Conservation (phyloP, 2,329 filamentous ascomycete species). For the Aspergillus sp. region DNA sequence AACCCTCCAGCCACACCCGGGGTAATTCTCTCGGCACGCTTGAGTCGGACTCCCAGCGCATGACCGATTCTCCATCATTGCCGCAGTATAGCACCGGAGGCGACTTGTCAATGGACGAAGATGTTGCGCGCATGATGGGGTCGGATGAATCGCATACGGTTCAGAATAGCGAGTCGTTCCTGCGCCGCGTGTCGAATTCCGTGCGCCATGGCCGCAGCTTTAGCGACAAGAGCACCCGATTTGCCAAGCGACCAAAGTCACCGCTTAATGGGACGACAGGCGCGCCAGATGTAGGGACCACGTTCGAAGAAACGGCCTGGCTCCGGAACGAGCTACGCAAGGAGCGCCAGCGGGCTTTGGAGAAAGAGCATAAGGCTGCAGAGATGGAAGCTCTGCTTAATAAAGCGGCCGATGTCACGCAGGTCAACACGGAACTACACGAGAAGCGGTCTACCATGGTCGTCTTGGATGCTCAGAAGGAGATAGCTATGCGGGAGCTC, state of each 20-base stretch:
- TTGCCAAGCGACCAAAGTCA: slow-evolving; percentile 60
- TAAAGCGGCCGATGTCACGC: slow-evolving; percentile 54
- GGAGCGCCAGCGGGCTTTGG: slow-evolving; percentile 74
- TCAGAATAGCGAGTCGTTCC: slow-evolving; percentile 60
- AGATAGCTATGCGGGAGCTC: slow-evolving; percentile 88
- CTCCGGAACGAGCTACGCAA: slow-evolving; percentile 64
- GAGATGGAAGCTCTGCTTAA: slow-evolving; percentile 60
- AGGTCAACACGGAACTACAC: slow-evolving; percentile 74
- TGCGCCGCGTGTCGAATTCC: slow-evolving; percentile 84
- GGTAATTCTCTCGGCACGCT: slow-evolving; percentile 43
- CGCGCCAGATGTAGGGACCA: slow-evolving; percentile 60
- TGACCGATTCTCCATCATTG: slow-evolving; percentile 53
- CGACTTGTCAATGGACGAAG: slow-evolving; percentile 90
- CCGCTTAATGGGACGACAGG: slow-evolving; percentile 46
- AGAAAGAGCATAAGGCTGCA: slow-evolving; percentile 76
- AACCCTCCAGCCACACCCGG: slow-evolving; percentile 18
- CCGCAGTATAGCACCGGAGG: slow-evolving; percentile 67
- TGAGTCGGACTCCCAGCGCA: slow-evolving; percentile 26
- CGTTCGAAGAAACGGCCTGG: slow-evolving; percentile 59
- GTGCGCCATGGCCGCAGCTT: slow-evolving; percentile 86
- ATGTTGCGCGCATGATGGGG: slow-evolving; percentile 80
- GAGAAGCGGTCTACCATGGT: slow-evolving; percentile 96
- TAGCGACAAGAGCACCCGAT: slow-evolving; percentile 56
- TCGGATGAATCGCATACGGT: slow-evolving; percentile 50
- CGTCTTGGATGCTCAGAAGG: slow-evolving; percentile 83